Base-by-base conservation (phyloP, 2,329 filamentous ascomycete species). In the Pestalotiopsis sp. region DNA sequence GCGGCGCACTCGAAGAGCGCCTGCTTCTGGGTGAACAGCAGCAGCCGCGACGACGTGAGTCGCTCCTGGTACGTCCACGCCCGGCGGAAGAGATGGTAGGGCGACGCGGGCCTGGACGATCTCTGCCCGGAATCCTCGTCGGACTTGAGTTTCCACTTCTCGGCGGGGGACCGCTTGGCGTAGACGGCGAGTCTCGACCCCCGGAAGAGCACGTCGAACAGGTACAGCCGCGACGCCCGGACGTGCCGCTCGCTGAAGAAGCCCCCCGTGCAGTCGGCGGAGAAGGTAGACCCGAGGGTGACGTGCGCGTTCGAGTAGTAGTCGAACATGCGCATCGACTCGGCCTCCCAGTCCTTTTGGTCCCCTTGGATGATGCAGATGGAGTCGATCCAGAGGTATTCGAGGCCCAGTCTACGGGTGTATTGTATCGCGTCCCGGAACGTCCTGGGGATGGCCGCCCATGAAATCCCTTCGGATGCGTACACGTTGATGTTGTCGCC, bases 381-480 rank as follows among this genome's bases (percentile, higher is more conserved):
- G 7, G 69, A 66, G 23, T 69, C 69, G 14, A 71, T 69, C 70
- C 70, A 71, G n/a, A 71, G 31, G n/a, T 70, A 71, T 13, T 45
- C 20, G 11, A 67, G 40, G 1, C 38, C 59, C 5, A 71, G 60
- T 6, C 27, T 36, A 2, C 68, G 66, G 0, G 68, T 66, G 11
- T 68, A 63, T 9, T 14, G n/a, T 7, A 69, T 41, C 11, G 68
- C 68, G 14, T 71, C 68, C 23, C 20, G 13, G 45, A 52, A 52
- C 14, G 45, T 52, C 20, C 7, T 17, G 11, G 17, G 45, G 6
- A 52, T 9, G 20, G 2, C 17, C 4, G 4, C 45, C 45, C 45
- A 52, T 1, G 45, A 9, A 2, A 52, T 52, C 6, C 45, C 45
- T 52, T 52, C 5, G 20, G 41, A n/a, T 17, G 45, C 17, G n/a